A percentile compares a stretch with the other conserved stretches of the same genome.
Evolutionary conservation across 805 yeast genomes (phyloP).

Genomic region (Sugiyamaella chiloensis): DNA sequence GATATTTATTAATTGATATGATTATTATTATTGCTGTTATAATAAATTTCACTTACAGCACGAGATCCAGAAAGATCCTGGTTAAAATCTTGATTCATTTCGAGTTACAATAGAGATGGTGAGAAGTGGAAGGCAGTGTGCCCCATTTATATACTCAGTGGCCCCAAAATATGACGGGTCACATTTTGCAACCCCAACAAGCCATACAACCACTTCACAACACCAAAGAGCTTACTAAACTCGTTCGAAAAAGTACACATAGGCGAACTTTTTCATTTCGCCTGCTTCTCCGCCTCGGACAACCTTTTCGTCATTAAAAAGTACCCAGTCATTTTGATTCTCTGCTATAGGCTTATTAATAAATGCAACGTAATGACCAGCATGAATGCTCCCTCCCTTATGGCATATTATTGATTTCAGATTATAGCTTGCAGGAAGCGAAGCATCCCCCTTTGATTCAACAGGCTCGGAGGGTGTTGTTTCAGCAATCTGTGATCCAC

Average conservation of each 20-base stretch:
- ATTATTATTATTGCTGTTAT: too few relatives aligned
- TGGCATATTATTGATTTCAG: constrained; percentile 76
- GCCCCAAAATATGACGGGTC: constrained; percentile 1
- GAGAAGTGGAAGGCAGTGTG: not conserved
- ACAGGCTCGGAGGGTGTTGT: constrained; percentile 8
- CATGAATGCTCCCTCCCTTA: constrained; percentile 84
- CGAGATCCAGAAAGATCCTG: too few relatives aligned
- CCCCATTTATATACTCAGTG: constrained; percentile 6
- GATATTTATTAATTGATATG: too few relatives aligned
- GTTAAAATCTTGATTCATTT: constrained; percentile 1
- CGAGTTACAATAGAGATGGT: not conserved
- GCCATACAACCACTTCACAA: too few relatives aligned
- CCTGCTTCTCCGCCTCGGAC: constrained; percentile 46
- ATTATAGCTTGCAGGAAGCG: constrained; percentile 40
- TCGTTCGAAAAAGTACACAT: constrained; percentile 43
- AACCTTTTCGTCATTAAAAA: constrained; percentile 88
- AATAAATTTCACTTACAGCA: too few relatives aligned
- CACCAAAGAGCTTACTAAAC: too few relatives aligned
- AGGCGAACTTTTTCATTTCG: constrained; percentile 49
- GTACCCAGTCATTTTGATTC: constrained; percentile 56
- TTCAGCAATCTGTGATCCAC: not conserved
- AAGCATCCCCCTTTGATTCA: constrained; percentile 23
- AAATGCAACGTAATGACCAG: constrained; percentile 89
- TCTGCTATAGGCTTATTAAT: constrained; percentile 42
- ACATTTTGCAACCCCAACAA: too few relatives aligned